Conservation (phyloP, 2,329 filamentous ascomycete species). For the Diaporthe australafricana region DNA sequence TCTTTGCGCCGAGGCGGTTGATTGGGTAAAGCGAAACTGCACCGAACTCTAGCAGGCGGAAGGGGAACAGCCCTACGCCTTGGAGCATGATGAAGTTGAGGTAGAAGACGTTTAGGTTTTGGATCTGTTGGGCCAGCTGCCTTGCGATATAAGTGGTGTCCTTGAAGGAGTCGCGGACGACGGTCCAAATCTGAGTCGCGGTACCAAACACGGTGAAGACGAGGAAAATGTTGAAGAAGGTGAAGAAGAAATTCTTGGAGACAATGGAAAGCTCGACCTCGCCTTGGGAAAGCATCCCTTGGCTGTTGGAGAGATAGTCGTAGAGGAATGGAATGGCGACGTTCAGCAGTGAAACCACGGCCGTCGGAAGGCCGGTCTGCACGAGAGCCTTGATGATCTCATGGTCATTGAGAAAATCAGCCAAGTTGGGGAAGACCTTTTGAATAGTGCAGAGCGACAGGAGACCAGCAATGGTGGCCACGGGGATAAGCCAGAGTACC, state of each 20-base stretch:
- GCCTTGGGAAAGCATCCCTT: constrained; percentile 95
- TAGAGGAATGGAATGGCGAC: constrained; percentile 93
- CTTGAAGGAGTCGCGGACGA: constrained; percentile 78
- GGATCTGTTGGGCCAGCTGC: constrained; percentile 80
- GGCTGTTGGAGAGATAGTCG: constrained; percentile 88
- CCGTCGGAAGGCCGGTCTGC: constrained; percentile 87
- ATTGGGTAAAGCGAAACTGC: constrained; percentile 87
- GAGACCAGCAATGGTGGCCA: constrained; percentile 82
- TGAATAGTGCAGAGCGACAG: constrained; percentile 85
- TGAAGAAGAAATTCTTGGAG: constrained; percentile 99
- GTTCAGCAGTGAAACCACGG: constrained; percentile 88
- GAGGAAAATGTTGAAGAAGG: constrained; percentile 98
- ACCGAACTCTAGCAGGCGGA: constrained; percentile 90
- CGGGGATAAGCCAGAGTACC: constrained; percentile 87
- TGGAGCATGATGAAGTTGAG: constrained; percentile 95
- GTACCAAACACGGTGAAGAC: constrained; percentile 92
- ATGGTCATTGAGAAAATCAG: constrained; percentile 74
- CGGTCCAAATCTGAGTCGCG: constrained; percentile 78
- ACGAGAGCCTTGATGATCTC: constrained; percentile 80
- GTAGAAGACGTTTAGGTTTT: constrained; percentile 84
- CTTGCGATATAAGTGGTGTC: constrained; percentile 84
- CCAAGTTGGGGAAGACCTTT: constrained; percentile 77
- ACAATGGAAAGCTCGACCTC: constrained; percentile 95
- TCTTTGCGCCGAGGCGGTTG: constrained; percentile 81
- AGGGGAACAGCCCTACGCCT: constrained; percentile 91